Base-by-base conservation (phyloP, 495 filamentous ascomycete genomes). In the Lasiosphaeria miniovina region DNA sequence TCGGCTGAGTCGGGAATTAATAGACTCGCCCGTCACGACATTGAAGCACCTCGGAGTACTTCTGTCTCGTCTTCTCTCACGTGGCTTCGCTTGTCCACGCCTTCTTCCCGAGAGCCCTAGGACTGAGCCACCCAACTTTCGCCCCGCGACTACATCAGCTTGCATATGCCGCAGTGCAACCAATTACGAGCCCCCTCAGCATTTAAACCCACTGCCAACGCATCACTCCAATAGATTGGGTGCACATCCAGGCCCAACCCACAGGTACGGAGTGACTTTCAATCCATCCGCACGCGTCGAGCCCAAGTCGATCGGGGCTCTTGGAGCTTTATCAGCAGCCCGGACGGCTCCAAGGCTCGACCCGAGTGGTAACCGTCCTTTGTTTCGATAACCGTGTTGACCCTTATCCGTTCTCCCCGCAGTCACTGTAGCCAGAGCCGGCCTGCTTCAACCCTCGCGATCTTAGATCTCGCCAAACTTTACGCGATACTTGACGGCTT, bases 221-320 rank as follows among this genome's bases (percentile, higher is more conserved):
- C 81, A 84, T 81, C 77, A 74, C 78, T 80, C 77, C 74, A 80
- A 79, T 80, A 79, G 77, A 81, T 77, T 77, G 75, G 73, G 74
- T 77, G 71, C 70, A 74, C 76, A 78, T 76, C 75, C 73, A 72
- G 74, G 24, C 75, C 76, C 75, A 77, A 77, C 63, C 77, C 73
- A 72, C 74, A 71, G 71, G 73, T 77, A 79, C 77, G 71, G 49
- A 72, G 77, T 76, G 63, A 77, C 68, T 67, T 74, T 69, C 64
- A 63, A 67, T 74, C 72, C 43, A 11, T 14, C 15, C 69, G 67
- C 71, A 72, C 72, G 67, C 69, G 70, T 73, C 55, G 68, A 72
- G 67, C 75, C 74, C 73, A 74, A 74, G 68, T 61, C 58, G 52
- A 48, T 58, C 50, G 48, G 51, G 51, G 48, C 36, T 58, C 65